These are phyloP conservation scores for Cercophora samala DNA, from an alignment of 495 filamentous ascomycete genomes.

Conservation along the genomic window DNA sequence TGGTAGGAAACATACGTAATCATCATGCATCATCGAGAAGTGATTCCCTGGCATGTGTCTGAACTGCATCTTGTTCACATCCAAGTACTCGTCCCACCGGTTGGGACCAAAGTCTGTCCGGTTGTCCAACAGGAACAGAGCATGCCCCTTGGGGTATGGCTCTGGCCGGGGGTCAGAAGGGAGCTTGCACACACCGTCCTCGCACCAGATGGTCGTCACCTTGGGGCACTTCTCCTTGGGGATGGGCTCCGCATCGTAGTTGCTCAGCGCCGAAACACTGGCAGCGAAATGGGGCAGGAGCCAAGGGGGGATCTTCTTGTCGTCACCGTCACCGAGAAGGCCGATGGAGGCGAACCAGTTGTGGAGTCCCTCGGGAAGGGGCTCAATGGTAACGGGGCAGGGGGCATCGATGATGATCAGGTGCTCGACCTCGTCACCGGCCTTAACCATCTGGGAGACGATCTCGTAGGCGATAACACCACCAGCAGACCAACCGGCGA, in stretches of 20 bases:
- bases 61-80: constrained; percentile 58
- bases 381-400: constrained; percentile 71
- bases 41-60: constrained; percentile 65
- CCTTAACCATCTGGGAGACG: constrained; percentile 63
- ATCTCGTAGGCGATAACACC: constrained; percentile 87
- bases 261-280: constrained; percentile 69
- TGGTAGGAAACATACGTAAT: constrained; percentile 42
- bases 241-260: constrained; percentile 62
- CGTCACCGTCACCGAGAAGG: constrained; percentile 65
- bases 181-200: constrained; percentile 73
- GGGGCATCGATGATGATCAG: constrained; percentile 83
- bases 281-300: constrained; percentile 80
- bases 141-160: constrained; percentile 67
- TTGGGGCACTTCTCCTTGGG: constrained; percentile 55
- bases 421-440: constrained; percentile 66
- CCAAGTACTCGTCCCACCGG: constrained; percentile 74
- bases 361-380: constrained; percentile 72
- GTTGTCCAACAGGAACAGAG: constrained; percentile 76
- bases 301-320: constrained; percentile 67
- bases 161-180: constrained; percentile 67
- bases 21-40: constrained; percentile 68
- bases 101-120: constrained; percentile 73
- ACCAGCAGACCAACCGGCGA: constrained; percentile 82
- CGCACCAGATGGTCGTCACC: constrained; percentile 72
- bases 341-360: constrained; percentile 76